Conservation (phyloP, 179 eudicot species). For the Nepenthes alata region DNA sequence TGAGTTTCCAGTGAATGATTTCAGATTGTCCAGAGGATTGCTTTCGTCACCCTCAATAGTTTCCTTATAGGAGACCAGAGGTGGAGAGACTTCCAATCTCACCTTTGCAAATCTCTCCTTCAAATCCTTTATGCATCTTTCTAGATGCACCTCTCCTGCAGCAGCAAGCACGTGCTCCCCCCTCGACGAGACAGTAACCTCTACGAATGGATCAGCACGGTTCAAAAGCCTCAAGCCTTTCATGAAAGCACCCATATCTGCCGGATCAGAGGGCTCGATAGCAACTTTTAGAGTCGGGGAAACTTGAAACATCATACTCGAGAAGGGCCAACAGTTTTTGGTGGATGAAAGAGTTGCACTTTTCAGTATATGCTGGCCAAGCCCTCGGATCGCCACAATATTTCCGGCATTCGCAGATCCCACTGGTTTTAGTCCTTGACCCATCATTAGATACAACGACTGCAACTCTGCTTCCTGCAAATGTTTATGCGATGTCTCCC, state of each 20-base stretch:
- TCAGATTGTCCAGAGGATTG: slow-evolving; percentile 52
- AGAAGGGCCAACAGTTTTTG: slow-evolving; percentile 81
- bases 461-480: slow-evolving; percentile 70
- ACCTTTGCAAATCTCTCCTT: slow-evolving; percentile 85
- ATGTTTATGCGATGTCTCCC: slow-evolving; percentile 59
- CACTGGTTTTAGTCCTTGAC: slow-evolving; percentile 69
- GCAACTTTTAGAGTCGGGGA: slow-evolving; percentile 91
- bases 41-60: slow-evolving; percentile 68
- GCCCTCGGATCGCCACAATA: slow-evolving; percentile 80
- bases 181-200: slow-evolving; percentile 76
- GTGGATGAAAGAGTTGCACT: slow-evolving; percentile 87
- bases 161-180: slow-evolving; percentile 96
- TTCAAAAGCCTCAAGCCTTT: slow-evolving; percentile 79
- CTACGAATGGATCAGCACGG: slow-evolving; percentile 91
- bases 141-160: slow-evolving; percentile 92
- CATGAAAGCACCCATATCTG: slow-evolving; percentile 76
- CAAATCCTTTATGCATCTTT: slow-evolving; percentile 84
- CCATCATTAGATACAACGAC: slow-evolving; percentile 84
- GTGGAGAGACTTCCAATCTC: slow-evolving; percentile 77
- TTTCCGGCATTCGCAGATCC: slow-evolving; percentile 64
- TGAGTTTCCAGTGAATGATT: slow-evolving; percentile 28
- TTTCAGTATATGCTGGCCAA: slow-evolving; percentile 81
- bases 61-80: slow-evolving; percentile 77
- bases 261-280: slow-evolving; percentile 85
- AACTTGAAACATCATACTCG: slow-evolving; percentile 88